These are phyloP conservation scores for Dactylellina drechsleri DNA, from an alignment of 2,329 filamentous ascomycete species.

Conservation along the genomic window DNA sequence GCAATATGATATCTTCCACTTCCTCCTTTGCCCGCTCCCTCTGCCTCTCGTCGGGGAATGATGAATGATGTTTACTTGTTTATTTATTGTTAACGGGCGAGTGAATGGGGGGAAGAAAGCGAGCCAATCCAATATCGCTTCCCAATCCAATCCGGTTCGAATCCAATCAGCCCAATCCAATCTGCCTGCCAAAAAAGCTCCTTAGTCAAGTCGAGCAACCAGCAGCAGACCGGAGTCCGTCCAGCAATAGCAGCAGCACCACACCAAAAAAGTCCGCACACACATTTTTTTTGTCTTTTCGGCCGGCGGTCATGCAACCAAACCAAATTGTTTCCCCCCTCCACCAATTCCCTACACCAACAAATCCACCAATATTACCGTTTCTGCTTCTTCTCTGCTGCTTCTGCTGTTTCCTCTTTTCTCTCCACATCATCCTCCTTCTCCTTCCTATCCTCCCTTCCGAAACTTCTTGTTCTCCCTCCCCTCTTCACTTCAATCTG, in stretches of 20 bases:
- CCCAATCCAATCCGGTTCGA: slow-evolving; percentile 10
- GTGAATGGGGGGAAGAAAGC: slow-evolving; percentile 16
- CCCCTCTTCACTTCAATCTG: slow-evolving; percentile 57
- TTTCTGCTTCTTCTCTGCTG: slow-evolving; percentile 5
- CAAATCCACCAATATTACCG: slow-evolving; percentile 47
- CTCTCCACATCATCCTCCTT: slow-evolving; percentile 60
- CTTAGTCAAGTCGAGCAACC: slow-evolving; percentile 19
- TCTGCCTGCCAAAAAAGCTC: background rate
- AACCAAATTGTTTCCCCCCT: slow-evolving; percentile 56
- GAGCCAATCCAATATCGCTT: slow-evolving; percentile 43
- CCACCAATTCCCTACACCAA: slow-evolving; percentile 57
- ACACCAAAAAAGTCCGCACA: slow-evolving; percentile 32
- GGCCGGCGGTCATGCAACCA: slow-evolving; percentile 56
- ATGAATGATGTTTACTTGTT: too few relatives aligned
- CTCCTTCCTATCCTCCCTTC: slow-evolving; percentile 60
- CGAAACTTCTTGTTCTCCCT: slow-evolving; percentile 60
- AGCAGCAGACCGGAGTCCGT: slow-evolving; percentile 10
- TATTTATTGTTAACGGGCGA: slow-evolving; percentile 3
- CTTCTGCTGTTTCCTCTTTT: slow-evolving; percentile 59
- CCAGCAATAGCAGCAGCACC: slow-evolving; percentile 36
- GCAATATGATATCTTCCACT: slow-evolving; percentile 1
- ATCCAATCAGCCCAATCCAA: slow-evolving; percentile 13
- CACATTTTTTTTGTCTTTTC: slow-evolving; percentile 48
- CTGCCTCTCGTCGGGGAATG: too few relatives aligned
- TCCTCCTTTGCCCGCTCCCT: background rate